Conservation (phyloP, 2,329 filamentous ascomycete genomes). For the Immersiporthe knoxdaviesiana region DNA sequence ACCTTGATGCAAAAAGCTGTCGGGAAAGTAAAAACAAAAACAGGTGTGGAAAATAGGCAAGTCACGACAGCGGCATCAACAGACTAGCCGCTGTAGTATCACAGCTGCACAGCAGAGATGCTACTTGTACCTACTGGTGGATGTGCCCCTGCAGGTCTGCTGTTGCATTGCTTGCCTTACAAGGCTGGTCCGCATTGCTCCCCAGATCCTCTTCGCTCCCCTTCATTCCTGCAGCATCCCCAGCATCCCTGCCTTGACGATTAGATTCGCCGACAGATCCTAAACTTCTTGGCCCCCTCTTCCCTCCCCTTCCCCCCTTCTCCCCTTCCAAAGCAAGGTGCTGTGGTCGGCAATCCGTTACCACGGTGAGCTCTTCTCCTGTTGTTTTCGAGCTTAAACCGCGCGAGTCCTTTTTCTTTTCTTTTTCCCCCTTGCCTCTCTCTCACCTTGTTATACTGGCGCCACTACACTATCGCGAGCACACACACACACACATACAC, state of each 20-base stretch:
- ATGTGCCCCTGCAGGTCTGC: neutral
- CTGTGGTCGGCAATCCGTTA: neutral
- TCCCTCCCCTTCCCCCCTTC: no score
- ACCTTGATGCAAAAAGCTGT: no score
- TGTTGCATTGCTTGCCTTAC: neutral
- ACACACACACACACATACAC: no score
- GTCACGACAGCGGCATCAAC: no score
- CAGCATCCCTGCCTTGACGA: slow-evolving; percentile 1
- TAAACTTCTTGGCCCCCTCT: neutral
- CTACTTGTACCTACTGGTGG: neutral
- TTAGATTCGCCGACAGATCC: neutral
- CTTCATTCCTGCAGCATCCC: slow-evolving; percentile 10
- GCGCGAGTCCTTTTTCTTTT: neutral
- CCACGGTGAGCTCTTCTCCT: slow-evolving; percentile 1
- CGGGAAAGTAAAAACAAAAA: no score
- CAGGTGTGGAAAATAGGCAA: no score
- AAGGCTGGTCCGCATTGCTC: neutral
- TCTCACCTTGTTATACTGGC: neutral
- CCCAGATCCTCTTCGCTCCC: slow-evolving; percentile 5
- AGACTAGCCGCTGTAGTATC: no score
- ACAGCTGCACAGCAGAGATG: no score
- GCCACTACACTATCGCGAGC: neutral
- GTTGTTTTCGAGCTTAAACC: neutral
- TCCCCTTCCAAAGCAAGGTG: neutral
- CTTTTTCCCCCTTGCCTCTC: neutral